A percentile compares a stretch with the other conserved stretches of the same genome.
These are phyloP conservation scores for Colletotrichum sp. DNA, from an alignment of 2,329 filamentous ascomycete species.

Conservation along the genomic window DNA sequence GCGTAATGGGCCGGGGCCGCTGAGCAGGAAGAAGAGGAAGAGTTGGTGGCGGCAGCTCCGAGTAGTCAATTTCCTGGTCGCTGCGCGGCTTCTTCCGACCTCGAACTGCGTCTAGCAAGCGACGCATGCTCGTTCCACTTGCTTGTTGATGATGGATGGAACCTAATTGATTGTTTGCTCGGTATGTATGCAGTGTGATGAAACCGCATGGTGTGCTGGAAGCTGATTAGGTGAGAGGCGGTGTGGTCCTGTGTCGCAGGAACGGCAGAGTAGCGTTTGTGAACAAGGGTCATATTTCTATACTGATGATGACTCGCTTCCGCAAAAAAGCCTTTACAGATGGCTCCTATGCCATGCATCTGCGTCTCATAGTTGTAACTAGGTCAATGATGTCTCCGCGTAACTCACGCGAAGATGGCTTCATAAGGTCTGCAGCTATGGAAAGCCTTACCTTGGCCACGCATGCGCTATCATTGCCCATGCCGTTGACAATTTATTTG, in stretches of 20 bases:
- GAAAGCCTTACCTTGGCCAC: neutral
- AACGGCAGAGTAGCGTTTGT: neutral
- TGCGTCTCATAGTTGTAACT: neutral
- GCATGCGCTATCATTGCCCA: neutral
- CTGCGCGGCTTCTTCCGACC: neutral
- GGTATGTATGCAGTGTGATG: neutral
- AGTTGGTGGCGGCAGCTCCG: neutral
- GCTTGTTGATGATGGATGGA: conserved; percentile 12
- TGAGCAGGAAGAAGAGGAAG: neutral
- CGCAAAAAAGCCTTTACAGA: neutral
- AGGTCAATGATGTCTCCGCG: neutral
- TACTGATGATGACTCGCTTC: neutral
- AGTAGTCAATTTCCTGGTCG: neutral
- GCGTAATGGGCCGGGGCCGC: neutral
- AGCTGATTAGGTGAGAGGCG: neutral
- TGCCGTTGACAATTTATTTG: neutral
- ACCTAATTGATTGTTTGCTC: neutral
- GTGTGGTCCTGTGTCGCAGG: neutral
- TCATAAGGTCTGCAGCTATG: neutral
- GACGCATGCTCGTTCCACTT: neutral
- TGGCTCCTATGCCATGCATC: neutral
- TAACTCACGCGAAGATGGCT: neutral
- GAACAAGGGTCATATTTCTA: neutral
- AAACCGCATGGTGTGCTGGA: neutral
- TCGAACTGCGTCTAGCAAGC: neutral